A percentile compares a stretch with the other conserved stretches of the same genome.
Evolutionary conservation across 2,329 filamentous ascomycete species (phyloP).

Genomic region (Hypoxylon sp.): DNA sequence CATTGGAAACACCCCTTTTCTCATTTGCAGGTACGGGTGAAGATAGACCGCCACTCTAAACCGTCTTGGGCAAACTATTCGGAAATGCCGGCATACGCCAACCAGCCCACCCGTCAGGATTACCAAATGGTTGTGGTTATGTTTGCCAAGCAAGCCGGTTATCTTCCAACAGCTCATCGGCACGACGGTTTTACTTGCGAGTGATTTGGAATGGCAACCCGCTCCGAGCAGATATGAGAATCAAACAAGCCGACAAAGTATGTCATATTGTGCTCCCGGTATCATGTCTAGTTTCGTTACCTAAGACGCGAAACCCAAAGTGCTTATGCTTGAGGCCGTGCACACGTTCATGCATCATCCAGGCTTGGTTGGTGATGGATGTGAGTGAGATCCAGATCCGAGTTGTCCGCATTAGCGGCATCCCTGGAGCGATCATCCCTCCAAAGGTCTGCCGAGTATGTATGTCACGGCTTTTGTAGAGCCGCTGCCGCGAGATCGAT

Average conservation of each 20-base stretch:
- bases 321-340: constrained; percentile 17
- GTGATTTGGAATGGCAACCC: not conserved
- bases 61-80: constrained; percentile 1
- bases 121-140: no score
- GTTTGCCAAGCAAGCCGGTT: not conserved
- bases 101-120: not conserved
- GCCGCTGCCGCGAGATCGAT: constrained; percentile 21
- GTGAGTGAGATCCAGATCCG: no score
- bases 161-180: no score
- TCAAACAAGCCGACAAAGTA: not conserved
- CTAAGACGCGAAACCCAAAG: constrained; percentile 13
- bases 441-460: no score
- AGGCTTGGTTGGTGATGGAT: constrained; percentile 15
- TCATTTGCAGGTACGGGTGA: not conserved
- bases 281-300: constrained; percentile 23
- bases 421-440: constrained; percentile 31
- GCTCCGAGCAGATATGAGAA: not conserved
- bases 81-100: constrained; percentile 6
- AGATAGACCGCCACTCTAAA: constrained; percentile 8
- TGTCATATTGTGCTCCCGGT: constrained; percentile 5
- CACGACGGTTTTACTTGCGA: no score
- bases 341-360: constrained; percentile 17
- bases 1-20: constrained; percentile 4
- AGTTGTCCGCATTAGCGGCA: constrained; percentile 10
- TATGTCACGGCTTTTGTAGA: constrained; percentile 12